phyloP scores from a whole-genome alignment of 106 monocot species.

The Amphibolis antarctica region DNA sequence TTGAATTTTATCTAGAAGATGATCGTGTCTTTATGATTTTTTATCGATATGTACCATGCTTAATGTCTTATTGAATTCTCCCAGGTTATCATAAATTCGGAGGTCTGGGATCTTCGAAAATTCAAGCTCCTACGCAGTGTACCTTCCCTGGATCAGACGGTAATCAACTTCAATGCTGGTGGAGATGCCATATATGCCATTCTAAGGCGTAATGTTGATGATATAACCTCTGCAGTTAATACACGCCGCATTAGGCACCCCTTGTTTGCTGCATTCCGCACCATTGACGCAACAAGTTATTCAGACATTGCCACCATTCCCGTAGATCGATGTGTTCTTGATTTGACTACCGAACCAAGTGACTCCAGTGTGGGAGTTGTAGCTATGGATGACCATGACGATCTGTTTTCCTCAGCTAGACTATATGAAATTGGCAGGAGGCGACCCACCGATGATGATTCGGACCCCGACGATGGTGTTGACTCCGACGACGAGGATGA shows the following conservation, averaged over 20 bases:
- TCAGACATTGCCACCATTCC: constrained; percentile 84
- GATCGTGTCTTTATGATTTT: not conserved
- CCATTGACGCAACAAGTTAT: constrained; percentile 77
- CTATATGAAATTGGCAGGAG: constrained; percentile 78
- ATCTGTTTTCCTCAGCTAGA: constrained; percentile 76
- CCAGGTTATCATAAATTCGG: constrained; percentile 92
- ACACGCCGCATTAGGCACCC: constrained; percentile 67
- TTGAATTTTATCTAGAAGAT: not conserved
- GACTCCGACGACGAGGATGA: constrained; percentile 77
- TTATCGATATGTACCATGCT: not conserved
- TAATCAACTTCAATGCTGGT: constrained; percentile 58
- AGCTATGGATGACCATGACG: constrained; percentile 88
- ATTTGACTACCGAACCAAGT: constrained; percentile 59
- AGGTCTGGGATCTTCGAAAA: constrained; percentile 95
- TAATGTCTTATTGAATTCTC: not conserved
- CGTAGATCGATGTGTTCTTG: constrained; percentile 86
- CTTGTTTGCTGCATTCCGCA: constrained; percentile 84
- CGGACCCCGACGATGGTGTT: constrained; percentile 79
- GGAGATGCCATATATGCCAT: constrained; percentile 94
- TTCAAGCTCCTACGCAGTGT: constrained; percentile 84
- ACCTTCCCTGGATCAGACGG: constrained; percentile 81
- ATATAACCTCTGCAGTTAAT: constrained; percentile 67
- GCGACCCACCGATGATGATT: constrained; percentile 84
- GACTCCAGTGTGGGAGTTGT: constrained; percentile 77
- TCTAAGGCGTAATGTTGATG: constrained; percentile 82